Base-by-base conservation (phyloP, 2,329 filamentous ascomycete species). In the Exophiala calicioides region DNA sequence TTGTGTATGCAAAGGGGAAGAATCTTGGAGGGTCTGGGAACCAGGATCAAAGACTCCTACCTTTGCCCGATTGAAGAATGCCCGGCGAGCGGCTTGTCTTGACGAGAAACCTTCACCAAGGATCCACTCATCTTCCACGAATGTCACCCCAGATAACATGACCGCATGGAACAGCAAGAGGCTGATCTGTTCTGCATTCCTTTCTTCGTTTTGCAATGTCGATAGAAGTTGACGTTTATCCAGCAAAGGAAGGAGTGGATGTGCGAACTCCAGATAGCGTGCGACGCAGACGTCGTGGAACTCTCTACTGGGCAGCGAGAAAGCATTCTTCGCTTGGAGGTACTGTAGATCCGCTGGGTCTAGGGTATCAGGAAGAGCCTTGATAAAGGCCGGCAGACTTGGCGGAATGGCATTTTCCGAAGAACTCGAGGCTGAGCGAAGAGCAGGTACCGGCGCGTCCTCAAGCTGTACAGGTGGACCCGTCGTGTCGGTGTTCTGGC, bases 301-400 rank as follows among this genome's bases (percentile, higher is more conserved):
- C 3, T 72, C 69, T 4, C 76, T 66, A 29, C 78, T 75, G 2
- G 90, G 90, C 27, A 96, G 78, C 1, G 82, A 82, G 56, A 96
- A 71, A 1, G 89, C 89, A 3, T 89, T 89, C 73, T 80, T 52
- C 19, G 15, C 18, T 4, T 84, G 79, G 46, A 96, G 76, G 65
- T 91, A 95, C 46, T 82, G 77, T 52, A 94, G 79, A 69, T 95
- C 90, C 57, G 94, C 88, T 12, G 80, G 75, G 2, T 85, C 82
- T 58, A 95, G 85, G 61, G 85, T 85, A 32, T 79, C 68, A 1
- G 90, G 89, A 3, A 95, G 74, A 20, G 88, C 19, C 19, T 34
- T 26, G n/a, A 44, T 44, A 19, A 44, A 44, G 8, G 5, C 10
- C 20, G 40, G 40, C 20, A 44, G 32, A 38, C 35, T 24, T 4